Base-by-base conservation (phyloP, 208 protist species). In the Wallacemonas collosoma region DNA sequence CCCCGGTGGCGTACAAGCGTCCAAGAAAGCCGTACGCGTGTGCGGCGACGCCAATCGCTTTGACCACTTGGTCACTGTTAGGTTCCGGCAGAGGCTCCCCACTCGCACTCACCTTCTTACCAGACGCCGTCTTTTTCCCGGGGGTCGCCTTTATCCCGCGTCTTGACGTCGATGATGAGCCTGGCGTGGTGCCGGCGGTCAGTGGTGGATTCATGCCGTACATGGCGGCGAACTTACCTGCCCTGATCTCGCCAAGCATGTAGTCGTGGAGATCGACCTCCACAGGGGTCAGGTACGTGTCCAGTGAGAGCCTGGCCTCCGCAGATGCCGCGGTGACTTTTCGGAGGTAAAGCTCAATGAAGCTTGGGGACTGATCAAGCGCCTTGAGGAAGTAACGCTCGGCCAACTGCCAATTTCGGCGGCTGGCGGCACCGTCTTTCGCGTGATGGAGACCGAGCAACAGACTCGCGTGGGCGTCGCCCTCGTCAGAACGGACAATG, bases 1-100 rank as follows among this genome's bases (percentile, higher is more conserved):
- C 79, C 3, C 92, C 91, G 2, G 76, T 58, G 35, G 71, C 77
- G 81, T 95, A 93, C 14, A 97, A 68, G 68, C 91, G 84, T 15
- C 92, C 91, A 2, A 97, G 69, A 8, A 79, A 77, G 4, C 77
- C 88, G 70, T 75, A 93, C 35, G 85, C 88, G 6, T 69, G 71
- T 5, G 39, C 54, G n/a, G 60, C 60, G 8, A 73, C 56, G 41
- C 77, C 81, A 5, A 89, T 53, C 15, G 78, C 81, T 3, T 81
- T 83, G 45, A 79, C 81, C 12, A 91, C 91, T 3, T 69, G 66
- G 0, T 60, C 68, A 39, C 83, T 65, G 66, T 61, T 40, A 0
- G 64, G 14, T 12, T 39, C n/a, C 8, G 50, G 60, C 17, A 11
- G 50, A 12, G 17, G 2, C 61, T 50, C 26, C 9, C 38, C 50